Base-by-base conservation (phyloP, 139 green algal genomes). In the Microglena sp. region DNA sequence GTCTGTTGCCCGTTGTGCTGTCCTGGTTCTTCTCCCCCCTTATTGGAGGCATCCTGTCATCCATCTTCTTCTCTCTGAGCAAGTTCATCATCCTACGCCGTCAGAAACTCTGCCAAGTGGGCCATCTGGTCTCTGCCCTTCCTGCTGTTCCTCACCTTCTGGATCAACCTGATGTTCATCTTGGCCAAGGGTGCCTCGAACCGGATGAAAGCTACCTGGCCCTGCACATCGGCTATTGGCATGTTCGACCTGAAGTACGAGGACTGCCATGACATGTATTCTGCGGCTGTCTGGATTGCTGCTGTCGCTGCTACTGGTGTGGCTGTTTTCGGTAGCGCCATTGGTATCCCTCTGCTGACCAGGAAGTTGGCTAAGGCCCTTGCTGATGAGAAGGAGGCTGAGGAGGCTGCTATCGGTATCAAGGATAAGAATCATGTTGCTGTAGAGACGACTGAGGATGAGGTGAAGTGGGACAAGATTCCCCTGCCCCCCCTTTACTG, bases 21-120 rank as follows among this genome's bases (percentile, higher is more conserved):
- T 68, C 63, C 21, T 69, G 72, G 73, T 79, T 79, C 57, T 65
- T 72, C 45, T 79, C 73, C 22, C 73, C 73, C 32, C 22, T 79
- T 32, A 33, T 59, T 26, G 54, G 60, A 1, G 73, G 54, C 24
- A 61, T 72, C 15, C 55, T 64, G 0, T 31, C 71, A 1, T 33
- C 30, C 26, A 34, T 73, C 44, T 44, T 78, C 11, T 73, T 78
- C 40, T 54, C 31, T 22, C 11, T 71, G 1, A 74, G 68, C 54
- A 40, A 61, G 33, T 1, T 66, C 0, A 22, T 43, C 65, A 69
- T 79, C 31, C 58, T 79, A 36, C 73, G 73, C 11, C 63, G 63
- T 7, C 5, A n/a, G 44, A 24, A 75, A 79, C 64, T 64, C 56
- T 2, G 60, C 62, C n/a, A 59, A 26, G 7, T 15, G 29, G 2